These are phyloP conservation scores for Malus sylvestris DNA, from an alignment of 306 rosid genomes.

Conservation along the genomic window DNA sequence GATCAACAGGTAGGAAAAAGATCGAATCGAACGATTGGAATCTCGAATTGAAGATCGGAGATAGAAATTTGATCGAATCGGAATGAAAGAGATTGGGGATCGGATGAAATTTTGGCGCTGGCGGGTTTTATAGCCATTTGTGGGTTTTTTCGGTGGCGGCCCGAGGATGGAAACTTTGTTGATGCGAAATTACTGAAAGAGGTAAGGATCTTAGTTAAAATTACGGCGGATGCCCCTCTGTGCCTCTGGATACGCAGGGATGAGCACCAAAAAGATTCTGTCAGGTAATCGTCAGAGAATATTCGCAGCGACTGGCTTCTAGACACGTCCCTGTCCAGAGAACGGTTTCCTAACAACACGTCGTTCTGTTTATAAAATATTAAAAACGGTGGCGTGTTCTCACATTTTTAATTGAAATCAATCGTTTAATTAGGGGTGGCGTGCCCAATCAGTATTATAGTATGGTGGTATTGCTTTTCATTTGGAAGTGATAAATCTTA, in stretches of 20 bases:
- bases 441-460: fast-evolving
- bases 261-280: neutral
- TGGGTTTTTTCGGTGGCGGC: neutral
- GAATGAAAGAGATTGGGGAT: conserved; percentile 5
- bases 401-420: no score
- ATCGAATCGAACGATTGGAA: neutral
- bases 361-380: no score
- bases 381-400: neutral
- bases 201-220: neutral
- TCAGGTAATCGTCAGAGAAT: neutral
- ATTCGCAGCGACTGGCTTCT: neutral
- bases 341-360: neutral
- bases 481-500: fast-evolving
- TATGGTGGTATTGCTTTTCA: fast-evolving
- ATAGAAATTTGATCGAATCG: conserved; percentile 6
- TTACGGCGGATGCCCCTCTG: conserved; percentile 6
- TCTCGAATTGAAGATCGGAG: neutral
- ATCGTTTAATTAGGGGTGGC: neutral
- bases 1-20: conserved; percentile 1
- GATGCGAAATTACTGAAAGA: neutral
- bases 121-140: neutral
- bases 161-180: neutral
- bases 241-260: neutral
- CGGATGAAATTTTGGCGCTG: neutral
- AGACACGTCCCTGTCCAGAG: neutral